A percentile compares a stretch with the other conserved stretches of the same genome.
phyloP scores from a whole-genome alignment of 352 stramenopile genomes.

The Globisporangium iwayamae region DNA sequence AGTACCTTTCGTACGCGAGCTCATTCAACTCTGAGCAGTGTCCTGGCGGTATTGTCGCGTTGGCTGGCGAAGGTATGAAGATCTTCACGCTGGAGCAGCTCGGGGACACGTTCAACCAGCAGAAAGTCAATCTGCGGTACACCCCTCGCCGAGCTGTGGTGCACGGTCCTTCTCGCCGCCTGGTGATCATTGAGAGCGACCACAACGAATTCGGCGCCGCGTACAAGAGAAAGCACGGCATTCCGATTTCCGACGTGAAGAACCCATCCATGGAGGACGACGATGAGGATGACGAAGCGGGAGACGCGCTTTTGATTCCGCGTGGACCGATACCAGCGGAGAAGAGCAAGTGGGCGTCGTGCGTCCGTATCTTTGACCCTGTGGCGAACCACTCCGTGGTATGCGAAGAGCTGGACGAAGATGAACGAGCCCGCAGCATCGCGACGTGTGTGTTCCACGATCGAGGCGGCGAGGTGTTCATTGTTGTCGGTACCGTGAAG shows the following conservation, averaged over 20 bases:
- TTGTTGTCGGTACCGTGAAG: constrained; percentile 96
- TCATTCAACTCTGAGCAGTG: constrained; percentile 96
- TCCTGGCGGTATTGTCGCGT: constrained; percentile 95
- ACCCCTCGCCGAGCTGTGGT: constrained; percentile 96
- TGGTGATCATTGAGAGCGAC: constrained; percentile 98
- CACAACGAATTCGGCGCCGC: constrained; percentile 94
- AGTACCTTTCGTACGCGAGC: constrained; percentile 92
- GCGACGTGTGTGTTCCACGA: constrained; percentile 94
- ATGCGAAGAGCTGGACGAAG: constrained; percentile 91
- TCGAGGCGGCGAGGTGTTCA: constrained; percentile 94
- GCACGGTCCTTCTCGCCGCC: constrained; percentile 77
- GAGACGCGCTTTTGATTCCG: constrained; percentile 68
- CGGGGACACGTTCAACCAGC: constrained; percentile 97
- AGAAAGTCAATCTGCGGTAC: constrained; percentile 94
- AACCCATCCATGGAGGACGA: constrained; percentile 32
- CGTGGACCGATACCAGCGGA: constrained; percentile 54
- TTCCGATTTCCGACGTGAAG: constrained; percentile 59
- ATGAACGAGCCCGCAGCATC: constrained; percentile 94
- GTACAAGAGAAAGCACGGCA: constrained; percentile 84
- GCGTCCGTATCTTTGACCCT: constrained; percentile 97
- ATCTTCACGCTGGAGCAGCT: constrained; percentile 97
- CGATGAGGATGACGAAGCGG: constrained; percentile 85
- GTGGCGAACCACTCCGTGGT: constrained; percentile 80
- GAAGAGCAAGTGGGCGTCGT: constrained; percentile 94
- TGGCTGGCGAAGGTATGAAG: constrained; percentile 94